A percentile compares a stretch with the other conserved stretches of the same genome.
Evolutionary conservation across 441 rosid species (phyloP).

Genomic region (Manihot esculenta): DNA sequence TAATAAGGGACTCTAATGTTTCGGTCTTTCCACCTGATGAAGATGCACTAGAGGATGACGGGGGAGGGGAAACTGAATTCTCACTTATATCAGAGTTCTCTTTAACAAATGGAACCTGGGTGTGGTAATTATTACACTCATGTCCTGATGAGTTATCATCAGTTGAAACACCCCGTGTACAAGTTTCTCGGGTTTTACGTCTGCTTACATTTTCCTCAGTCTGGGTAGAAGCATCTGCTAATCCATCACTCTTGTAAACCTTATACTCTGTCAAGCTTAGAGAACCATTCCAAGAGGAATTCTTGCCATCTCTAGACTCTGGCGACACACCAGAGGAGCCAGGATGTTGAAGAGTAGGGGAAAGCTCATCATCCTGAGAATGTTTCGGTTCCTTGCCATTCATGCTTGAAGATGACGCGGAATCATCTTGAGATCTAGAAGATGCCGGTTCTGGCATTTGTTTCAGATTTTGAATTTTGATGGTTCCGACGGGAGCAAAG

Average conservation of each 20-base stretch:
- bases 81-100: conserved; percentile 53
- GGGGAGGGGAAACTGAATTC: conserved; percentile 67
- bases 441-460: conserved; percentile 73
- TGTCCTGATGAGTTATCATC: conserved; percentile 57
- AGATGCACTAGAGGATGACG: conserved; percentile 64
- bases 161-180: conserved; percentile 89
- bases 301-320: conserved; percentile 60
- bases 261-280: conserved; percentile 78
- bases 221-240: conserved; percentile 88
- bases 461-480: conserved; percentile 49
- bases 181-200: conserved; percentile 54
- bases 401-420: conserved; percentile 81
- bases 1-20: conserved; percentile 85
- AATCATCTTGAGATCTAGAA: conserved; percentile 76
- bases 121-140: conserved; percentile 37
- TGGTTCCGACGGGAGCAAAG: conserved; percentile 36
- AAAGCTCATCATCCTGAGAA: conserved; percentile 78
- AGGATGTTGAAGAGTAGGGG: conserved; percentile 57
- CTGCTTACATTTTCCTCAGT: conserved; percentile 62
- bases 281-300: conserved; percentile 65
- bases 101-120: conserved; percentile 33
- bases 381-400: conserved; percentile 65
- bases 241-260: conserved; percentile 61
- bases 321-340: conserved; percentile 66
- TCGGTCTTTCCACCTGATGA: conserved; percentile 72